These are phyloP conservation scores for Suillus fuscotomentosus DNA, from an alignment of 768 basidiomycete species.

Conservation along the genomic window DNA sequence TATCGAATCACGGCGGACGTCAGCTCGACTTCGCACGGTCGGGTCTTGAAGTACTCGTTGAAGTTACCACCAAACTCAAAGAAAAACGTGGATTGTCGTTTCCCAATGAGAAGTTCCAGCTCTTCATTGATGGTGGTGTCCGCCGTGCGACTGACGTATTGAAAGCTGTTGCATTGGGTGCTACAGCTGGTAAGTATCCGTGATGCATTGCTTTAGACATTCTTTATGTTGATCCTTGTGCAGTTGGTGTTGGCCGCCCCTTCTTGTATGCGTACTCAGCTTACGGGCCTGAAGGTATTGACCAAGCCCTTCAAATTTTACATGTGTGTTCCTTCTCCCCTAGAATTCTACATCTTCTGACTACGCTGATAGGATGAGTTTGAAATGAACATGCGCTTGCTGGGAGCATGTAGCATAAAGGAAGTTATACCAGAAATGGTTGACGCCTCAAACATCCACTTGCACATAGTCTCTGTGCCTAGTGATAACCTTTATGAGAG, in stretches of 20 bases:
- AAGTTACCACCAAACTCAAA: slow-evolving; percentile 16
- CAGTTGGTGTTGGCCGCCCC: slow-evolving; percentile 74
- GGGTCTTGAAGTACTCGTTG: slow-evolving; percentile 30
- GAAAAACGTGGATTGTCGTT: slow-evolving; percentile 12
- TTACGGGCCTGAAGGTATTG: slow-evolving; percentile 82
- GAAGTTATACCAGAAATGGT: slow-evolving; percentile 85
- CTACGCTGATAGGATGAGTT: slow-evolving; percentile 71
- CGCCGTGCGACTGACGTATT: slow-evolving; percentile 47
- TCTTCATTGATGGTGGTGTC: slow-evolving; percentile 48
- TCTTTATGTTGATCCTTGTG: slow-evolving; percentile 12
- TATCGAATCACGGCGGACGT: slow-evolving; percentile 60
- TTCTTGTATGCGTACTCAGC: slow-evolving; percentile 83
- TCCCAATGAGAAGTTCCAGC: slow-evolving; percentile 29
- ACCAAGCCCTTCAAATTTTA: slow-evolving; percentile 74
- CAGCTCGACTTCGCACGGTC: slow-evolving; percentile 48
- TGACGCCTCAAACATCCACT: slow-evolving; percentile 46
- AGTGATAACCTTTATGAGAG: slow-evolving; percentile 28
- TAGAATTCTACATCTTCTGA: background rate
- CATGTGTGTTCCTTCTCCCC: slow-evolving; percentile 40
- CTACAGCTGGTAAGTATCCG: slow-evolving; percentile 30
- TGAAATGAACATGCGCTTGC: slow-evolving; percentile 90
- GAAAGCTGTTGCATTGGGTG: slow-evolving; percentile 54
- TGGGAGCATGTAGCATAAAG: slow-evolving; percentile 75
- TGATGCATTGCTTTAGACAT: background rate
- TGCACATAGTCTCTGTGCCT: slow-evolving; percentile 28